Evolutionary conservation across 306 rosid species (phyloP).

Genomic region (Dalbergia cultrata): DNA sequence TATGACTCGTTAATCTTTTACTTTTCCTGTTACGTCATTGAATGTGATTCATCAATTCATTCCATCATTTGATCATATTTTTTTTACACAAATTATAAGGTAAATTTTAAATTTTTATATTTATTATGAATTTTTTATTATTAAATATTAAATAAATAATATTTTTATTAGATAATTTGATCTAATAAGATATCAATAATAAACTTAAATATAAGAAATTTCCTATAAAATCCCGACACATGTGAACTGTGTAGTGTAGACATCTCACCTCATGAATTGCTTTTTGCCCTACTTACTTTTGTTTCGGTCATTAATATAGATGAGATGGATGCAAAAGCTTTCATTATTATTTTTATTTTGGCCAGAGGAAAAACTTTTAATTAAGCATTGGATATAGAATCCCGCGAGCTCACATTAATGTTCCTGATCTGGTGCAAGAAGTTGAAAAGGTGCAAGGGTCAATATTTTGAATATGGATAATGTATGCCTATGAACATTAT

Average conservation of each 20-base stretch:
- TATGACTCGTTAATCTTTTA: neutral
- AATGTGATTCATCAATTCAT: neutral
- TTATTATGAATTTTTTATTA: too few species aligned
- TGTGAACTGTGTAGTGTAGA: neutral
- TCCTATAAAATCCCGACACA: too few species aligned
- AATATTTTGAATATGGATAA: too few species aligned
- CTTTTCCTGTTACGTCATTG: neutral
- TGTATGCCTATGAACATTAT: conserved; percentile 37
- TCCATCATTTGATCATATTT: neutral
- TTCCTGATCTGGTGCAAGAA: conserved; percentile 38
- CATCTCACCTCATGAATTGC: neutral
- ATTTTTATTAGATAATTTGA: too few species aligned
- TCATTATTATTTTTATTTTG: too few species aligned
- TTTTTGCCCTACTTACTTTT: neutral
- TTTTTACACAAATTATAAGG: too few species aligned
- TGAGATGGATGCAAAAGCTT: neutral
- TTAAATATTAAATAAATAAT: too few species aligned
- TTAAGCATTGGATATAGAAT: conserved; percentile 3
- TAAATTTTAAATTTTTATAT: too few species aligned
- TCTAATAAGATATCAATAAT: too few species aligned
- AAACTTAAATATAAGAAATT: too few species aligned
- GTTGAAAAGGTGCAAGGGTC: neutral
- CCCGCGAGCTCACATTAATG: conserved; percentile 12
- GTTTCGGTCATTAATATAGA: neutral
- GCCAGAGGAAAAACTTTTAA: too few species aligned